Evolutionary conservation across 768 basidiomycete species (phyloP).

Genomic region (Termitomyces sp.): DNA sequence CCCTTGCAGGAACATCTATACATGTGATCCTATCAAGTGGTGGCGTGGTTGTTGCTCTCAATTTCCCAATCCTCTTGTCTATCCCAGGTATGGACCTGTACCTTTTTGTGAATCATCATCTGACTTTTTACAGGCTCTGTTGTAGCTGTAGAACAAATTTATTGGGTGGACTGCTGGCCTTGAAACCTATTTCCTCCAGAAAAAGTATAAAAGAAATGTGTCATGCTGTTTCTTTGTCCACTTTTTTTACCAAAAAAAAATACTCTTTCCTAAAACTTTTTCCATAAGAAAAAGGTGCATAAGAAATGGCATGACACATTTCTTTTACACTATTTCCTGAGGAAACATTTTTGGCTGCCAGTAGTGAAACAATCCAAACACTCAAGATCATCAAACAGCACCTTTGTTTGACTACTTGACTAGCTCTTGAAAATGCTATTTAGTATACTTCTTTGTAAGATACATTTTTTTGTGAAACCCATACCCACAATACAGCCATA

Average conservation of each 20-base stretch:
- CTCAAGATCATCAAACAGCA: background rate
- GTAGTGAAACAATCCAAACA: slow-evolving; percentile 16
- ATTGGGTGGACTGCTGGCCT: slow-evolving; percentile 17
- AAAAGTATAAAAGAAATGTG: slow-evolving; percentile 16
- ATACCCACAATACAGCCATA: no score
- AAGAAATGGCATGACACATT: no score
- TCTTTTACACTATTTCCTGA: no score
- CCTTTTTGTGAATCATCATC: background rate
- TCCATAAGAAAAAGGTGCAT: no score
- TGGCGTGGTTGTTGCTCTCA: background rate
- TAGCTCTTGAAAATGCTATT: no score
- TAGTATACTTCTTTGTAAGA: no score
- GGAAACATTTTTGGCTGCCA: no score
- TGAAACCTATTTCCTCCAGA: slow-evolving; percentile 16
- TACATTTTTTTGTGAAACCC: no score
- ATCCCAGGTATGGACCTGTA: slow-evolving; percentile 16
- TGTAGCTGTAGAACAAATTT: slow-evolving; percentile 19
- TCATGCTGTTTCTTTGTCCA: no score
- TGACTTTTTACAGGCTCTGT: slow-evolving; percentile 16
- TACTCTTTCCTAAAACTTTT: no score
- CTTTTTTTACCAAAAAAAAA: no score
- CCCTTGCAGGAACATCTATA: slow-evolving; percentile 21
- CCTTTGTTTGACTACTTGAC: background rate
- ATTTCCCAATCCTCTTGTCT: slow-evolving; percentile 19
- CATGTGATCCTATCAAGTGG: slow-evolving; percentile 21